Percentiles rank a stretch among this genome's conserved stretches.
These are phyloP conservation scores for Lagerstroemia speciosa DNA, from an alignment of 345 rosid genomes.

Conservation along the genomic window DNA sequence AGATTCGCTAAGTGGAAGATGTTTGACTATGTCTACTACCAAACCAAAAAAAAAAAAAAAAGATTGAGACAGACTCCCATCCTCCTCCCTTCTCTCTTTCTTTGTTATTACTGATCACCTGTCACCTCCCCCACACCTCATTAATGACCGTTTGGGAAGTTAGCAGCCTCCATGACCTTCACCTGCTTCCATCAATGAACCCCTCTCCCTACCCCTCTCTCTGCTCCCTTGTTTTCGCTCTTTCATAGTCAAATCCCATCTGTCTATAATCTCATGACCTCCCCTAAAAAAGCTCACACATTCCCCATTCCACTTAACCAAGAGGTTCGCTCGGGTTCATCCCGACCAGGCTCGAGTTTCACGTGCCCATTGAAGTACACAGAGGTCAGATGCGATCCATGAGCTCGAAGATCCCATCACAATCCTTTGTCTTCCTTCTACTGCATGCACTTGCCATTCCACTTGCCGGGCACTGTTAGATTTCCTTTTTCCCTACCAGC, in stretches of 20 bases:
- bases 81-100: background rate
- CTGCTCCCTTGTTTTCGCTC: background rate
- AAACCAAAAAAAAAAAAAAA: too few species aligned
- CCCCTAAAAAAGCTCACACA: background rate
- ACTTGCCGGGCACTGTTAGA: background rate
- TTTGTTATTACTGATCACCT: background rate
- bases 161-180: slow-evolving; percentile 18
- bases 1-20: too few species aligned
- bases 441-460: slow-evolving; percentile 2
- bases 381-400: too few species aligned
- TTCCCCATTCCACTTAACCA: background rate
- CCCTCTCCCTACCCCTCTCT: slow-evolving; percentile 14
- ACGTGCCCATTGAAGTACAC: too few species aligned
- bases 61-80: background rate
- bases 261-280: background rate
- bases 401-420: too few species aligned
- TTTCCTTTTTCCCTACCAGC: background rate
- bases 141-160: slow-evolving; percentile 38
- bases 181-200: slow-evolving; percentile 15
- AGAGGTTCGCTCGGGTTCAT: too few species aligned
- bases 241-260: background rate
- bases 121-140: background rate
- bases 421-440: background rate
- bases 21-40: too few species aligned
- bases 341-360: too few species aligned